Base-by-base conservation (phyloP, 345 rosid genomes). In the Camelina neglecta region DNA sequence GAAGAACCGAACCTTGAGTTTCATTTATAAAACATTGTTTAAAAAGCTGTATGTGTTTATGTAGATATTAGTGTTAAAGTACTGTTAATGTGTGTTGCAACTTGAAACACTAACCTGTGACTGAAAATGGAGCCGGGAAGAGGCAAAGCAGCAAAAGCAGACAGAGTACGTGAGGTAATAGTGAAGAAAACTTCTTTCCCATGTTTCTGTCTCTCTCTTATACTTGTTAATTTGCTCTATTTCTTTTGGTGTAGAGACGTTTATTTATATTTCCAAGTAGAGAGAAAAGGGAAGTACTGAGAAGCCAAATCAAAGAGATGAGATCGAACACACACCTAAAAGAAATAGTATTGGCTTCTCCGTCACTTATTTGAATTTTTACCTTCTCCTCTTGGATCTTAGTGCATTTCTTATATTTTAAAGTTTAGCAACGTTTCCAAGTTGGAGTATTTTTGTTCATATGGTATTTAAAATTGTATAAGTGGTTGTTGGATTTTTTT, bases 91-190 rank as follows among this genome's bases (percentile, higher is more conserved):
- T 16, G 44, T n/a, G 18, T 33, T 11, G 23, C 36, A 54, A 69
- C 11, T 15, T 41, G 47, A 5, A 12, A 47, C 4, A 47, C 74
- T 45, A 70, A 70, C 57, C 74, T 3, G 48, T 45, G 8, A 8
- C 65, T 45, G 74, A 70, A 33, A 45, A 20, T 18, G 56, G 54
- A 69, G 44, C 20, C 3, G 56, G 55, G 44, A 44, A 36, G 26
- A 56, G 1, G 44, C 7, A 23, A 44, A 69, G 3, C 18, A 69
- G 13, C 20, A 69, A 10, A 69, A 57, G 42, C 45, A 69, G 26
- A 57, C 42, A 21, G 13, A 70, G 3, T 42, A 57, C 21, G 6
- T 26, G 41, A 44, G 1, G 8, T 55, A 21, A 3, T 16, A 56
- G 24, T 38, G 26, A 56, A 41, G 44, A 41, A 69, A 13, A 11